phyloP scores from a whole-genome alignment of 805 yeast species.

The Saccharomyces cerevisiae region DNA sequence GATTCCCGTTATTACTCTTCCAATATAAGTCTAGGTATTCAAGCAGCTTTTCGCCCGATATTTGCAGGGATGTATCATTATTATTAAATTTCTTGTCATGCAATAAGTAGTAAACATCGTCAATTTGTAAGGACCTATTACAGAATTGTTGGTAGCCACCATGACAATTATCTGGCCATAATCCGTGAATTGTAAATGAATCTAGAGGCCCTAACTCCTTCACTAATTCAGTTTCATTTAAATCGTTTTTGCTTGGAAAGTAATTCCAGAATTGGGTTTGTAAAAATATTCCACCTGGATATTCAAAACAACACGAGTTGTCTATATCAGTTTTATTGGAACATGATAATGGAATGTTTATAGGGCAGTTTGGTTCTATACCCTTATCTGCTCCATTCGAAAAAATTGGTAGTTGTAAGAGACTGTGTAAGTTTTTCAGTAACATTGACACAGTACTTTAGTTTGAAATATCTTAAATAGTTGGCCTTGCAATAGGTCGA shows the following conservation, averaged over 20 bases:
- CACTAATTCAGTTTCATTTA: conserved; percentile 20
- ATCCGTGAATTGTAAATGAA: conserved; percentile 72
- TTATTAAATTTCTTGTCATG: conserved; percentile 21
- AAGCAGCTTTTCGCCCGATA: conserved; percentile 45
- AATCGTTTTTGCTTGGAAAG: conserved; percentile 40
- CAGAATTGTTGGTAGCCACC: conserved; percentile 80
- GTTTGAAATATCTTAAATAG: background rate
- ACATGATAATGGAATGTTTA: conserved; percentile 54
- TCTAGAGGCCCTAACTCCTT: conserved; percentile 53
- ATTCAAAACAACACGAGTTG: conserved; percentile 77
- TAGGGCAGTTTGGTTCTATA: conserved; percentile 38
- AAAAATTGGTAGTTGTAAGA: background rate
- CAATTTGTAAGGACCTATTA: conserved; percentile 48
- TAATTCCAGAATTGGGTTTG: conserved; percentile 94
- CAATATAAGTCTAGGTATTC: conserved; percentile 52
- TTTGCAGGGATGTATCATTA: conserved; percentile 17
- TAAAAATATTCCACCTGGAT: conserved; percentile 74
- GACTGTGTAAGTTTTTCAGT: background rate
- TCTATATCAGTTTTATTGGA: conserved; percentile 43
- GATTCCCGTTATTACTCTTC: conserved; percentile 67
- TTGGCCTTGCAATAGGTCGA: background rate
- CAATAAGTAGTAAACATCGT: conserved; percentile 41
- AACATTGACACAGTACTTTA: background rate
- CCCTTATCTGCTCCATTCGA: background rate
- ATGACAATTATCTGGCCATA: conserved; percentile 85